Percentiles rank a stretch among this genome's conserved stretches.
These are phyloP conservation scores for Malus asiatica DNA, from an alignment of 306 rosid species.

Conservation along the genomic window DNA sequence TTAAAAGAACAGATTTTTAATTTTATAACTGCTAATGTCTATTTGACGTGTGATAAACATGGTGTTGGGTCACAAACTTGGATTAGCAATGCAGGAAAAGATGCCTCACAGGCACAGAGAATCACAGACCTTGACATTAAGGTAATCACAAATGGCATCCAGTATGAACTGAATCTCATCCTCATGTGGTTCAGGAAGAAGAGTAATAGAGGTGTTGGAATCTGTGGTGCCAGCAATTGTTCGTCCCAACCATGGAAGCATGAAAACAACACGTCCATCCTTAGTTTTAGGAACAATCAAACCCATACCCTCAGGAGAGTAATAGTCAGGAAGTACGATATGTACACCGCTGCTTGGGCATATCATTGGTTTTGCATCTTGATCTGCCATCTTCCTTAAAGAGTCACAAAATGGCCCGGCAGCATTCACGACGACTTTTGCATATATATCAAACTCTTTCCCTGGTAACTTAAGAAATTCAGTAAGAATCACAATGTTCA, in stretches of 20 bases:
- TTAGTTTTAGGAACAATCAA: conserved; percentile 94
- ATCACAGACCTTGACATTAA: conserved; percentile 75
- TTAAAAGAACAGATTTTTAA: background rate
- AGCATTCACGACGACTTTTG: conserved; percentile 93
- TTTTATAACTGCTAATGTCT: background rate
- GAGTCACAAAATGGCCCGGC: conserved; percentile 96
- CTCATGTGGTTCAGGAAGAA: conserved; percentile 95
- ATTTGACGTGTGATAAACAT: background rate
- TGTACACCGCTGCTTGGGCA: conserved; percentile 98
- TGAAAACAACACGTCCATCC: conserved; percentile 97
- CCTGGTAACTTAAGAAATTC: conserved; percentile 40
- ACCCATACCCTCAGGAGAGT: conserved; percentile 99
- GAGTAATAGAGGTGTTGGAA: conserved; percentile 72
- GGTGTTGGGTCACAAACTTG: background rate
- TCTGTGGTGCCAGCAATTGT: conserved; percentile 99
- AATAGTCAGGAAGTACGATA: conserved; percentile 91
- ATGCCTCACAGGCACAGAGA: background rate
- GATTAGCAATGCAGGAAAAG: background rate
- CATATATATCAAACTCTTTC: conserved; percentile 84
- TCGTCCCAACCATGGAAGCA: conserved; percentile 99
- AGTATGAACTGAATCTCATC: conserved; percentile 91
- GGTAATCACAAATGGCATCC: conserved; percentile 94
- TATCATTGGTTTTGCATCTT: conserved; percentile 60
- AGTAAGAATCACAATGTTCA: conserved; percentile 23
- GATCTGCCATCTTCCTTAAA: conserved; percentile 72